phyloP scores from a whole-genome alignment of 768 basidiomycete species.

The Pleurotus platypus region DNA sequence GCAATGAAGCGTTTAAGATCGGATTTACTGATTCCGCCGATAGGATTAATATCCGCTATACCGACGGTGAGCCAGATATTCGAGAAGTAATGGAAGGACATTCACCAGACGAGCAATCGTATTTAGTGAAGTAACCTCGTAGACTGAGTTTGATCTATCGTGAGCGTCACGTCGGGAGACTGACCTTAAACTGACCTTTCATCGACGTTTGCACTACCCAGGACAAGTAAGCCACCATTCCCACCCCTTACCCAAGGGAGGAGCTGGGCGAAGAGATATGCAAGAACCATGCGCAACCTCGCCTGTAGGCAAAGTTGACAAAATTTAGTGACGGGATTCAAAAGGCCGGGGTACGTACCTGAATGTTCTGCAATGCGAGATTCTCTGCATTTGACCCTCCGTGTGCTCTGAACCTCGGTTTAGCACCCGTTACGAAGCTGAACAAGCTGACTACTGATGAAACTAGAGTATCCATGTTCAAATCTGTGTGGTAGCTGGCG shows the following conservation, averaged over 20 bases:
- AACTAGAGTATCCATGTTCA: conserved; percentile 95
- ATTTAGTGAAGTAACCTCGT: conserved; percentile 96
- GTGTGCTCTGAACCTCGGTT: conserved; percentile 73
- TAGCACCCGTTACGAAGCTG: conserved; percentile 63
- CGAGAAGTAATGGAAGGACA: neutral
- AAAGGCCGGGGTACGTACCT: conserved; percentile 38
- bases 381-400: conserved; percentile 90
- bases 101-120: conserved; percentile 89
- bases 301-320: conserved; percentile 45
- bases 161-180: neutral
- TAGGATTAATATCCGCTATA: conserved; percentile 94
- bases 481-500: conserved; percentile 82
- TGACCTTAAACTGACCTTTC: conserved; percentile 63
- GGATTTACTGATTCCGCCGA: conserved; percentile 96
- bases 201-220: conserved; percentile 98
- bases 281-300: conserved; percentile 88
- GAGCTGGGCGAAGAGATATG: conserved; percentile 94
- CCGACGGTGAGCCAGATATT: neutral
- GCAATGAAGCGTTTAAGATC: conserved; percentile 95
- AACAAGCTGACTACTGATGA: conserved; percentile 83
- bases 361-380: conserved; percentile 95
- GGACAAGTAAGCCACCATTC: conserved; percentile 82
- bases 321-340: neutral
- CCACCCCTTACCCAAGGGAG: conserved; percentile 88
- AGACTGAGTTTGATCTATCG: conserved; percentile 48